These are phyloP conservation scores for Amauroascus verrucosus DNA, from an alignment of 2,329 filamentous ascomycete genomes.

Conservation along the genomic window DNA sequence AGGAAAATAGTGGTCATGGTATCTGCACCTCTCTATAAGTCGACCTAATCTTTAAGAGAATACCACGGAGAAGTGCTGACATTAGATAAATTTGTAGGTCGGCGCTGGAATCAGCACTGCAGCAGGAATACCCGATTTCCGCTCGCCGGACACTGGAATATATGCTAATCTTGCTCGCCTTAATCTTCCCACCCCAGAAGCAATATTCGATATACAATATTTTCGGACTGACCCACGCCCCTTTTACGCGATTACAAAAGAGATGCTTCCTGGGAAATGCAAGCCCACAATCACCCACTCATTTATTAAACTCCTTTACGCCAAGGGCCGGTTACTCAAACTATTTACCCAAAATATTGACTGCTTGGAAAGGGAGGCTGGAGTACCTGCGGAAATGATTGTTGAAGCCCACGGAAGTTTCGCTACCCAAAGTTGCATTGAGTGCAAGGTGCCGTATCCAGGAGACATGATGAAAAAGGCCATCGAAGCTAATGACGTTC, in stretches of 20 bases:
- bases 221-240: constrained; percentile 75
- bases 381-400: constrained; percentile 69
- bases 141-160: constrained; percentile 82
- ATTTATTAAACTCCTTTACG: constrained; percentile 72
- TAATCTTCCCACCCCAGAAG: constrained; percentile 78
- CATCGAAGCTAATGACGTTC: constrained; percentile 58
- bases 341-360: constrained; percentile 98
- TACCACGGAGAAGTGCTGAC: too few relatives aligned
- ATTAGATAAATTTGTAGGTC: constrained; percentile 41
- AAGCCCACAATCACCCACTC: constrained; percentile 80
- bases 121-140: constrained; percentile 77
- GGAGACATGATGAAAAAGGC: constrained; percentile 62
- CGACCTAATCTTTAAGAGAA: too few relatives aligned
- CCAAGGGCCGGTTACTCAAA: constrained; percentile 64
- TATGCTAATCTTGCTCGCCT: constrained; percentile 85
- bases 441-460: constrained; percentile 65
- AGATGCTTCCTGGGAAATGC: constrained; percentile 85
- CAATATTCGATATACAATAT: constrained; percentile 86
- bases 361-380: constrained; percentile 78
- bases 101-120: constrained; percentile 66
- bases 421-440: constrained; percentile 80
- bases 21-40: constrained; percentile 18
- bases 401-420: constrained; percentile 95
- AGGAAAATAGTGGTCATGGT: constrained; percentile 72
- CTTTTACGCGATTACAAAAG: constrained; percentile 85